Conservation (phyloP, 371 early-diverging fungal species). For the Mucor irregularis region DNA sequence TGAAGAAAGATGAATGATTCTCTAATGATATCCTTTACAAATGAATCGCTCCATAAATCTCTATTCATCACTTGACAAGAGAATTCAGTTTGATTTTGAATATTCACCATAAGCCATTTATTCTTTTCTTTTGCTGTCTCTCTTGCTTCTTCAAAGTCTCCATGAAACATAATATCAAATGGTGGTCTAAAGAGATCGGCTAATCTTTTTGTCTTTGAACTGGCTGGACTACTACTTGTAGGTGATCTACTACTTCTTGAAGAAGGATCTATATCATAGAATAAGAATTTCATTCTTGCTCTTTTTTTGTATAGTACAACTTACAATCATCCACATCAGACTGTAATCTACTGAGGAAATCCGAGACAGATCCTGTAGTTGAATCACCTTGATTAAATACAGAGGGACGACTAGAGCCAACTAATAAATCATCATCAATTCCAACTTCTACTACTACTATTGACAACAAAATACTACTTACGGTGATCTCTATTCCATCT, state of each 20-base stretch:
- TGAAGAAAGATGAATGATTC: conserved; percentile 86
- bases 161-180: conserved; percentile 81
- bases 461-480: background rate
- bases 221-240: conserved; percentile 12
- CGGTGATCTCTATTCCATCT: conserved; percentile 7
- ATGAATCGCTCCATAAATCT: conserved; percentile 86
- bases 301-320: background rate
- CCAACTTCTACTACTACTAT: no score
- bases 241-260: conserved; percentile 8
- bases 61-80: conserved; percentile 87
- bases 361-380: conserved; percentile 33
- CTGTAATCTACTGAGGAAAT: conserved; percentile 22
- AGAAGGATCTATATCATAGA: no score
- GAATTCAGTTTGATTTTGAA: conserved; percentile 86
- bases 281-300: background rate
- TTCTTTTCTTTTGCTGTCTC: conserved; percentile 58
- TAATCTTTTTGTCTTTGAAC: conserved; percentile 53
- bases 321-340: conserved; percentile 15
- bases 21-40: conserved; percentile 75
- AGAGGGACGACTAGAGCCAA: conserved; percentile 21
- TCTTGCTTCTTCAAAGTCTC: conserved; percentile 79
- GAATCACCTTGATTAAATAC: conserved; percentile 57
- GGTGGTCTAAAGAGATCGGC: conserved; percentile 87
- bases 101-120: conserved; percentile 88
- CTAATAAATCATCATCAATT: background rate